Evolutionary conservation across 495 filamentous ascomycete genomes (phyloP).

Genomic region (Neurospora tetraspora): DNA sequence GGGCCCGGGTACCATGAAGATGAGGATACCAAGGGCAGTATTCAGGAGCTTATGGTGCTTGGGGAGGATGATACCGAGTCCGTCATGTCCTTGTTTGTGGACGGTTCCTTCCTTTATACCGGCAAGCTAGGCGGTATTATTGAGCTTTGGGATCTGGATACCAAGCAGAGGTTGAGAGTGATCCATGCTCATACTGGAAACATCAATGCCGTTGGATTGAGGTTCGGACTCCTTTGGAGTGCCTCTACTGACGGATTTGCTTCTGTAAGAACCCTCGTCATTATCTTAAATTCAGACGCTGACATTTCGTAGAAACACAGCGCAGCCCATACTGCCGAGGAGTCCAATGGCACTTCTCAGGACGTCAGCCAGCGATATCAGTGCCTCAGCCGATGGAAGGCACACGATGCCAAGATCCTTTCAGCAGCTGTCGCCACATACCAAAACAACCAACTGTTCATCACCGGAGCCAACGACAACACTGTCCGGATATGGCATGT

Average conservation of each 20-base stretch:
- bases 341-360: slow-evolving; percentile 35
- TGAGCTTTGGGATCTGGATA: slow-evolving; percentile 95
- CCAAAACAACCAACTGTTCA: slow-evolving; percentile 62
- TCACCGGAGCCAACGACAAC: slow-evolving; percentile 93
- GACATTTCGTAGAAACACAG: slow-evolving; percentile 39
- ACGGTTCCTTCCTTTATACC: slow-evolving; percentile 83
- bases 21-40: slow-evolving; percentile 36
- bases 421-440: slow-evolving; percentile 68
- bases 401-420: slow-evolving; percentile 76
- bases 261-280: slow-evolving; percentile 46
- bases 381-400: slow-evolving; percentile 70
- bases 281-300: background rate
- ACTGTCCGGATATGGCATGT: slow-evolving; percentile 83
- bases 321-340: slow-evolving; percentile 44
- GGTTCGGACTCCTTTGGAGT: slow-evolving; percentile 74
- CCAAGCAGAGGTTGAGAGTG: slow-evolving; percentile 75
- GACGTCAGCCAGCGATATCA: slow-evolving; percentile 87
- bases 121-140: slow-evolving; percentile 84
- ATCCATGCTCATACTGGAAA: slow-evolving; percentile 74
- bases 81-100: slow-evolving; percentile 71
- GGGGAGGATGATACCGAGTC: slow-evolving; percentile 72
- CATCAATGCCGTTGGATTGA: slow-evolving; percentile 75
- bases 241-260: slow-evolving; percentile 70
- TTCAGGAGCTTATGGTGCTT: slow-evolving; percentile 52
- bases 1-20: slow-evolving; percentile 22